A percentile compares a stretch with the other conserved stretches of the same genome.
These are phyloP conservation scores for Austropuccinia psidii DNA, from an alignment of 1,284 basidiomycete genomes.

Conservation along the genomic window DNA sequence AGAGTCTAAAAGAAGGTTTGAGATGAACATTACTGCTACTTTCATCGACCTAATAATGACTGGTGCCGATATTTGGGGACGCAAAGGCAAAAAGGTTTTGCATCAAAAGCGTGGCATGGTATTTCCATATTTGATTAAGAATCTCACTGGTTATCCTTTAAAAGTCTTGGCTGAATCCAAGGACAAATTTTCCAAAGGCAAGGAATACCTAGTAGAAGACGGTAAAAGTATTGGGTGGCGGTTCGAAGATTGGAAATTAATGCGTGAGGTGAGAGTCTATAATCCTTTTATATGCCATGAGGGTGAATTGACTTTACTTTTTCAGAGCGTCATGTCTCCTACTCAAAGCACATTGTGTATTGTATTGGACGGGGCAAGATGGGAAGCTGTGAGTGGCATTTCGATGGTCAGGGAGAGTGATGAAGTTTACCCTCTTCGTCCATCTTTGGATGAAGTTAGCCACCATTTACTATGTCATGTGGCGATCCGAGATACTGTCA, in stretches of 20 bases:
- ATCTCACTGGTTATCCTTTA: slow-evolving; percentile 77
- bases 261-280: slow-evolving; percentile 80
- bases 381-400: slow-evolving; percentile 82
- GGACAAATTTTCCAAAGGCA: slow-evolving; percentile 51
- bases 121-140: slow-evolving; percentile 86
- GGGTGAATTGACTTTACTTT: slow-evolving; percentile 38
- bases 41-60: slow-evolving; percentile 80
- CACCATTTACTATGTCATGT: slow-evolving; percentile 86
- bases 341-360: slow-evolving; percentile 75
- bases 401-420: slow-evolving; percentile 93
- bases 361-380: slow-evolving; percentile 74
- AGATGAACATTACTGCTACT: slow-evolving; percentile 84
- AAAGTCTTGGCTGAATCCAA: slow-evolving; percentile 53
- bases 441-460: slow-evolving; percentile 65
- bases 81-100: slow-evolving; percentile 64
- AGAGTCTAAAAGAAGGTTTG: slow-evolving; percentile 68
- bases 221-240: slow-evolving; percentile 84
- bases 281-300: too few species aligned
- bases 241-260: slow-evolving; percentile 92
- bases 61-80: slow-evolving; percentile 63
- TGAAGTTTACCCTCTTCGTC: slow-evolving; percentile 75
- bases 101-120: slow-evolving; percentile 72
- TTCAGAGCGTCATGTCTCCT: slow-evolving; percentile 71
- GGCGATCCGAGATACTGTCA: slow-evolving; percentile 83
- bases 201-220: slow-evolving; percentile 53